Evolutionary conservation across 2,329 filamentous ascomycete genomes (phyloP).

Genomic region (Coniosporium uncinatum): DNA sequence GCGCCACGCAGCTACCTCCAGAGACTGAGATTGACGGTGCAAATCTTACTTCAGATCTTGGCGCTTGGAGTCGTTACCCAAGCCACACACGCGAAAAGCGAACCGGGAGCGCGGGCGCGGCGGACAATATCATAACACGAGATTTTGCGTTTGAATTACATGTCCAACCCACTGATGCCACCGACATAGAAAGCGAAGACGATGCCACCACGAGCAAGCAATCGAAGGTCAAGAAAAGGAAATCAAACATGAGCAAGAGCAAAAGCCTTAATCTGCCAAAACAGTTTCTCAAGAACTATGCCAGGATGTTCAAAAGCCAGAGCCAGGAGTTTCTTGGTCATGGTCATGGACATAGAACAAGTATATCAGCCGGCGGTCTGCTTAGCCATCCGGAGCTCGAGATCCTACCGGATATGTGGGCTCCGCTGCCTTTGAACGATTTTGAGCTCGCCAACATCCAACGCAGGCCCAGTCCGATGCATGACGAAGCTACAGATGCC

Average conservation of each 20-base stretch:
- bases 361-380: conserved; percentile 31
- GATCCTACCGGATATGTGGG: conserved; percentile 28
- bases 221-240: conserved; percentile 8
- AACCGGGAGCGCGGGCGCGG: conserved; percentile 26
- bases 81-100: conserved; percentile 36
- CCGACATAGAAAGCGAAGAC: conserved; percentile 1
- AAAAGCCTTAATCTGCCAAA: conserved; percentile 33
- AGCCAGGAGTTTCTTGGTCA: conserved; percentile 27
- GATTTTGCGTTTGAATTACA: conserved; percentile 31
- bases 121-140: conserved; percentile 29
- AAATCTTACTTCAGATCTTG: too few species aligned
- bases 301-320: conserved; percentile 31
- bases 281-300: conserved; percentile 35
- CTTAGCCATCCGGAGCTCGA: conserved; percentile 40
- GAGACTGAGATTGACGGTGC: too few species aligned
- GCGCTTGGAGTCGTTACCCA: conserved; percentile 39
- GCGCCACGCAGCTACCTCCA: too few species aligned
- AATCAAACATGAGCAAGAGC: conserved; percentile 17
- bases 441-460: conserved; percentile 11
- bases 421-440: conserved; percentile 8
- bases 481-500: not conserved
- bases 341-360: conserved; percentile 37
- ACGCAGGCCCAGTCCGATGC: conserved; percentile 8
- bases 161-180: not conserved
- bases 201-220: not conserved